Evolutionary conservation across 2,329 filamentous ascomycete genomes (phyloP).

Genomic region (Berkeleyomyces basicola): DNA sequence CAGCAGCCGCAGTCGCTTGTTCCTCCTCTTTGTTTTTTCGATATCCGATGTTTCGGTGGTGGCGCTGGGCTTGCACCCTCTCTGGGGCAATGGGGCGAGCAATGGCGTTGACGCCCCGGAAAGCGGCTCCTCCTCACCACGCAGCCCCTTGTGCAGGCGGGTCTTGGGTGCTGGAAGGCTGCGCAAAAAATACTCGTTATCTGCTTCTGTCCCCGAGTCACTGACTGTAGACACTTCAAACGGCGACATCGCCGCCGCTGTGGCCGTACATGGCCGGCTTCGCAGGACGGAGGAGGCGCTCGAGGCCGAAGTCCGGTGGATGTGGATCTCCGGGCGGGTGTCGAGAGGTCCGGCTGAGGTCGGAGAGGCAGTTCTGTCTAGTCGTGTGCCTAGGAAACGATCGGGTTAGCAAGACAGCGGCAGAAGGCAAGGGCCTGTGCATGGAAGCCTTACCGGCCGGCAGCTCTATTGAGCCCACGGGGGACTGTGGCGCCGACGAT

Average conservation of each 20-base stretch:
- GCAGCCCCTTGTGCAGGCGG: constrained; percentile 60
- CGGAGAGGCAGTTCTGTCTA: neutral
- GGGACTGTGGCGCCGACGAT: neutral
- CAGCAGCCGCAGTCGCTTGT: constrained; percentile 31
- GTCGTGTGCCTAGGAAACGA: neutral
- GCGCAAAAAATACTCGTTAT: constrained; percentile 80
- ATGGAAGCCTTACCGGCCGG: neutral
- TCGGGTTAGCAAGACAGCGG: neutral
- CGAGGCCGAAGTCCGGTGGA: too few relatives aligned
- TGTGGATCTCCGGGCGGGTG: too few relatives aligned
- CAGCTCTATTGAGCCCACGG: neutral
- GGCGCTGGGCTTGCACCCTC: constrained; percentile 20
- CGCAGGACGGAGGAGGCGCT: too few relatives aligned
- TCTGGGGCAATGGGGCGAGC: constrained; percentile 27
- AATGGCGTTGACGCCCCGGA: constrained; percentile 41
- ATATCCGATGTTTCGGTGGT: neutral
- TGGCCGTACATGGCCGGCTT: neutral
- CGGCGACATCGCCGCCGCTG: neutral
- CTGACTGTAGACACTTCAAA: constrained; percentile 26
- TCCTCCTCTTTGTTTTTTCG: constrained; percentile 15
- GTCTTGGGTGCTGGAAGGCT: constrained; percentile 66
- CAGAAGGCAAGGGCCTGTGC: neutral
- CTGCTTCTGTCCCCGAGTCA: constrained; percentile 87
- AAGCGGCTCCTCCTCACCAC: constrained; percentile 37
- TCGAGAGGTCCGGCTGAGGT: neutral